These are phyloP conservation scores for Tylopilus subfusipes DNA, from an alignment of 768 basidiomycete genomes.

Conservation along the genomic window DNA sequence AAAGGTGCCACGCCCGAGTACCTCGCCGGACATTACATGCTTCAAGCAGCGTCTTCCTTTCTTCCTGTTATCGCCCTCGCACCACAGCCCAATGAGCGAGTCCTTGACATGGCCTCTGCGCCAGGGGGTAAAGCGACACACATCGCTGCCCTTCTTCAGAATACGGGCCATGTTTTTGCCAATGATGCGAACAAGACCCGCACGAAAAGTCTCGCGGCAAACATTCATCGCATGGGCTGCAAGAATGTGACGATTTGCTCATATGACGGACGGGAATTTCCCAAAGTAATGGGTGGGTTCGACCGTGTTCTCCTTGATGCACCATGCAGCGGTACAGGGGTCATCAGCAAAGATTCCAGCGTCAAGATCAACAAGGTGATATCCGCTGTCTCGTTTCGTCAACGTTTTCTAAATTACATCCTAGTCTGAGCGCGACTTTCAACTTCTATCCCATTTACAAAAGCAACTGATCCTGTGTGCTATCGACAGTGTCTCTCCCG, in stretches of 20 bases:
- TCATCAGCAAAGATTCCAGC: constrained; percentile 95
- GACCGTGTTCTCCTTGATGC: constrained; percentile 97
- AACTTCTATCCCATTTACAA: constrained; percentile 93
- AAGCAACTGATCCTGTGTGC: constrained; percentile 98
- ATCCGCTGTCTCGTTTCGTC: background rate
- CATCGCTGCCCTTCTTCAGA: constrained; percentile 94
- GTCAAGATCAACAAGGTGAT: constrained; percentile 97
- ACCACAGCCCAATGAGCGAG: constrained; percentile 89
- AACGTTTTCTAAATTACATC: constrained; percentile 1
- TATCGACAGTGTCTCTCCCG: constrained; percentile 89
- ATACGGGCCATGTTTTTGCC: constrained; percentile 96
- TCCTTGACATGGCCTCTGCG: constrained; percentile 98
- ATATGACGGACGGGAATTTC: constrained; percentile 96
- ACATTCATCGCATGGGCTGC: constrained; percentile 95
- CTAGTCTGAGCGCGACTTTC: constrained; percentile 93
- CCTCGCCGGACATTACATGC: constrained; percentile 98
- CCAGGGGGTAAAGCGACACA: constrained; percentile 99
- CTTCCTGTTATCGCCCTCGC: constrained; percentile 96
- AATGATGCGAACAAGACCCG: constrained; percentile 94
- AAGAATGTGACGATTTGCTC: constrained; percentile 97
- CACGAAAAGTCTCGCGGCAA: constrained; percentile 95
- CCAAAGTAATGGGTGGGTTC: constrained; percentile 98
- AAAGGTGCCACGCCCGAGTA: constrained; percentile 96
- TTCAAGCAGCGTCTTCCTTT: constrained; percentile 98
- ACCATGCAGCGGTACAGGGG: constrained; percentile 96